These are phyloP conservation scores for Cystoisospora suis DNA, from an alignment of 169 alveolate species.

Conservation along the genomic window DNA sequence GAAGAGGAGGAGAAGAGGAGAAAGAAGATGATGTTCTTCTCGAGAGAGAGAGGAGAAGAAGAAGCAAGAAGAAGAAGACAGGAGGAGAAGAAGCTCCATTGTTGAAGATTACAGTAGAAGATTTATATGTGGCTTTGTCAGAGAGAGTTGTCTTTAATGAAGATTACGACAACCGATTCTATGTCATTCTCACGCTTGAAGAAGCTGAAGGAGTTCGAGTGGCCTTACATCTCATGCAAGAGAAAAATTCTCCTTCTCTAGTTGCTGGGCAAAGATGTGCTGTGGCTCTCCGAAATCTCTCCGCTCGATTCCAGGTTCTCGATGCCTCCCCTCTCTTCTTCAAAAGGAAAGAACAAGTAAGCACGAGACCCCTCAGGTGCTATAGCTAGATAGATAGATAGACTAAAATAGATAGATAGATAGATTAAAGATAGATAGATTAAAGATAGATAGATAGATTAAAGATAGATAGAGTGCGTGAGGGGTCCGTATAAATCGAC, in stretches of 20 bases:
- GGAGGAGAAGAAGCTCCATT: conserved; percentile 35
- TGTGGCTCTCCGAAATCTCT: conserved; percentile 44
- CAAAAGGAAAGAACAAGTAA: neutral
- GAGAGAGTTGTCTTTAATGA: conserved; percentile 19
- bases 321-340: conserved; percentile 51
- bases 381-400: too few species aligned
- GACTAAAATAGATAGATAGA: too few species aligned
- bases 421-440: too few species aligned
- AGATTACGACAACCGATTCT: conserved; percentile 36
- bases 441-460: too few species aligned
- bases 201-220: conserved; percentile 64
- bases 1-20: neutral
- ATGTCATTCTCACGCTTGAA: conserved; percentile 49
- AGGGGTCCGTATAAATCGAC: too few species aligned
- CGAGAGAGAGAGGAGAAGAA: neutral
- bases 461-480: too few species aligned
- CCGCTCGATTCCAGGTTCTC: conserved; percentile 16
- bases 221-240: conserved; percentile 52
- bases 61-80: neutral
- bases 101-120: neutral
- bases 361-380: too few species aligned
- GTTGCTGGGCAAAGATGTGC: conserved; percentile 43
- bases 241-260: neutral
- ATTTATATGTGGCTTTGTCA: conserved; percentile 6
- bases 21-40: too few species aligned